Percentiles rank a stretch among this genome's conserved stretches.
Conservation (phyloP, 768 basidiomycete genomes). For the Phlegmacium glaucopus region DNA sequence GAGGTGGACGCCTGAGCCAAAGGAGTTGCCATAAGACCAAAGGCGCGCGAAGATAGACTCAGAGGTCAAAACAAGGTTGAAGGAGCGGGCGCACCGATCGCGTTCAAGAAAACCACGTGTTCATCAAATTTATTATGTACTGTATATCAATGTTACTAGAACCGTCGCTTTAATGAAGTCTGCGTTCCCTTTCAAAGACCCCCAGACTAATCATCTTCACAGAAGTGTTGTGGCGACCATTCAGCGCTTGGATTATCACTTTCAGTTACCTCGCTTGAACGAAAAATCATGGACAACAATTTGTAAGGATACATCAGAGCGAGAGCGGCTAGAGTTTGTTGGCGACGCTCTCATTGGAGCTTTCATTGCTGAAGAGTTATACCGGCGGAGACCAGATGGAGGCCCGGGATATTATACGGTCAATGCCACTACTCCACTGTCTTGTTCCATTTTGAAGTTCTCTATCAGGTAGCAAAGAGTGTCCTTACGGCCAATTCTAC, state of each 20-base stretch:
- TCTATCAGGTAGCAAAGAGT: conserved; percentile 12
- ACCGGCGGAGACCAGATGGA: conserved; percentile 27
- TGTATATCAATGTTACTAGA: no score
- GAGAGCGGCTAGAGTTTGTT: conserved; percentile 44
- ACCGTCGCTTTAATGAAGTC: neutral
- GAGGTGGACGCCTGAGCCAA: conserved; percentile 14
- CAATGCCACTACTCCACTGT: conserved; percentile 1
- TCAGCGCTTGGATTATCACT: conserved; percentile 16
- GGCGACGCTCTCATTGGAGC: conserved; percentile 46
- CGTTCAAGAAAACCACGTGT: conserved; percentile 18
- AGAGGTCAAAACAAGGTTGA: no score
- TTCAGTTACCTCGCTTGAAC: conserved; percentile 31
- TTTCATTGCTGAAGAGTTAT: conserved; percentile 36
- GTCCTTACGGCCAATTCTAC: conserved; percentile 31
- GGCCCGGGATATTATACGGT: conserved; percentile 34
- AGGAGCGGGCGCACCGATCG: conserved; percentile 16
- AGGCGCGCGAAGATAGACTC: neutral
- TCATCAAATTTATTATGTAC: no score
- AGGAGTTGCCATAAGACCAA: conserved; percentile 12
- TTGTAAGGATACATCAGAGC: conserved; percentile 17
- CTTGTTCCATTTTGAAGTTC: neutral
- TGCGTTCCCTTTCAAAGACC: conserved; percentile 10
- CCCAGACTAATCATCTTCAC: conserved; percentile 11
- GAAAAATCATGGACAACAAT: conserved; percentile 24
- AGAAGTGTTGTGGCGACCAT: conserved; percentile 14